A percentile compares a stretch with the other conserved stretches of the same genome.
These are phyloP conservation scores for Pseudogymnoascus pannorum DNA, from an alignment of 2,329 filamentous ascomycete genomes.

Conservation along the genomic window DNA sequence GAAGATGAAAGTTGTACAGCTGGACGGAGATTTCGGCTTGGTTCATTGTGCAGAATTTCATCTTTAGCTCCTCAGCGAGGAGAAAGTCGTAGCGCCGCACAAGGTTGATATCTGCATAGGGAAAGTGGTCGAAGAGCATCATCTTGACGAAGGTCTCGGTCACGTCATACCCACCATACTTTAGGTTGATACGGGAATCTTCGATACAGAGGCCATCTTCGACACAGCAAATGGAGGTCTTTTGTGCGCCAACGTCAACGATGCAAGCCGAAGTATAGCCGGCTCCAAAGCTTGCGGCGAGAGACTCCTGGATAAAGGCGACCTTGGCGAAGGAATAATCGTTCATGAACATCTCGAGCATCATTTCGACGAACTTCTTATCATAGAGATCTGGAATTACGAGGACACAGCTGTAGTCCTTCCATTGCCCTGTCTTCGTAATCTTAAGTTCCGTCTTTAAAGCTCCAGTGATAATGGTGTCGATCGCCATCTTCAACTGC, in stretches of 20 bases:
- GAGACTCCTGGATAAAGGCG: conserved; percentile 92
- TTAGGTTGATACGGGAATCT: conserved; percentile 89
- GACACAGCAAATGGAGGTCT: conserved; percentile 94
- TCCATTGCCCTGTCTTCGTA: conserved; percentile 70
- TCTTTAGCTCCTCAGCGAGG: conserved; percentile 91
- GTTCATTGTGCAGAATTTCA: conserved; percentile 84
- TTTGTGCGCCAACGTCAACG: conserved; percentile 92
- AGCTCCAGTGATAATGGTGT: conserved; percentile 77
- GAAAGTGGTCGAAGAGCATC: conserved; percentile 95
- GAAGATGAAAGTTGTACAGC: conserved; percentile 81
- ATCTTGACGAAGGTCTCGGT: conserved; percentile 95
- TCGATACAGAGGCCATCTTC: conserved; percentile 94
- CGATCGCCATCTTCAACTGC: conserved; percentile 78
- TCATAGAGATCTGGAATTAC: conserved; percentile 96
- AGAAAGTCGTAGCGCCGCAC: conserved; percentile 85
- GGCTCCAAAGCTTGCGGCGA: conserved; percentile 89
- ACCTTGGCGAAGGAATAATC: conserved; percentile 86
- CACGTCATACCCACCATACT: conserved; percentile 86
- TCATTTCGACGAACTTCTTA: conserved; percentile 78
- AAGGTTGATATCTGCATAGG: conserved; percentile 90
- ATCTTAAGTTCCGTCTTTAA: conserved; percentile 79
- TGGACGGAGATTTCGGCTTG: conserved; percentile 86
- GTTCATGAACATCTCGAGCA: conserved; percentile 76
- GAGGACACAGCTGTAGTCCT: conserved; percentile 91
- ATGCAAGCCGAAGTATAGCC: conserved; percentile 92